These are phyloP conservation scores for Heliamphora exappendiculata DNA, from an alignment of 148 eudicot species.

Conservation along the genomic window DNA sequence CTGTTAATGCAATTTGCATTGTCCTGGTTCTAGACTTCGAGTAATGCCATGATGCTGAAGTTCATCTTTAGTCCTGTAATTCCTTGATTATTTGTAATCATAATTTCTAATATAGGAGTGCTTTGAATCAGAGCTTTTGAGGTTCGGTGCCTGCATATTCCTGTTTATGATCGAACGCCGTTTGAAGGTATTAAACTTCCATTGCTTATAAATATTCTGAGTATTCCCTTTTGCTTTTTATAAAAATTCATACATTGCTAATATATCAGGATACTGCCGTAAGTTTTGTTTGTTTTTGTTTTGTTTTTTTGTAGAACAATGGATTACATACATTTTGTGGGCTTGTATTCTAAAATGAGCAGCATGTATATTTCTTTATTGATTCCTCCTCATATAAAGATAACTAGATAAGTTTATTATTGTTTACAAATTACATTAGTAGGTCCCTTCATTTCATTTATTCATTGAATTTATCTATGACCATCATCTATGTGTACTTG, in stretches of 20 bases:
- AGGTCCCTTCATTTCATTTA: not conserved
- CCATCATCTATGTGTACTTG: not conserved
- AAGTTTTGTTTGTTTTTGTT: not conserved
- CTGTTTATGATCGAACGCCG: constrained; percentile 76
- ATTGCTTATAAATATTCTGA: not conserved
- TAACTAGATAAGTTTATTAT: too few relatives aligned
- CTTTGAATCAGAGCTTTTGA: constrained; percentile 67
- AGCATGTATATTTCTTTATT: not conserved
- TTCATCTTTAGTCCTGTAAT: not conserved
- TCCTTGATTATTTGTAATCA: not conserved
- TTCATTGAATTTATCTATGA: not conserved
- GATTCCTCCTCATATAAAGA: not conserved
- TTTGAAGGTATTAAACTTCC: constrained; percentile 59
- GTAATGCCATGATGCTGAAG: not conserved
- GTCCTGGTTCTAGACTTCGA: not conserved
- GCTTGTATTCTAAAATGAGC: too few relatives aligned
- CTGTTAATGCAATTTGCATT: not conserved
- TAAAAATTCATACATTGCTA: not conserved
- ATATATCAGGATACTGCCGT: not conserved
- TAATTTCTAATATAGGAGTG: not conserved
- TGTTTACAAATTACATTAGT: too few relatives aligned
- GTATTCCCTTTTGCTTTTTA: not conserved
- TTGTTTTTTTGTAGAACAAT: not conserved
- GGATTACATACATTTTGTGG: not conserved
- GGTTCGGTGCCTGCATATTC: constrained; percentile 85